Base-by-base conservation (phyloP, 2,329 filamentous ascomycete genomes). In the Aspergillus hortae region DNA sequence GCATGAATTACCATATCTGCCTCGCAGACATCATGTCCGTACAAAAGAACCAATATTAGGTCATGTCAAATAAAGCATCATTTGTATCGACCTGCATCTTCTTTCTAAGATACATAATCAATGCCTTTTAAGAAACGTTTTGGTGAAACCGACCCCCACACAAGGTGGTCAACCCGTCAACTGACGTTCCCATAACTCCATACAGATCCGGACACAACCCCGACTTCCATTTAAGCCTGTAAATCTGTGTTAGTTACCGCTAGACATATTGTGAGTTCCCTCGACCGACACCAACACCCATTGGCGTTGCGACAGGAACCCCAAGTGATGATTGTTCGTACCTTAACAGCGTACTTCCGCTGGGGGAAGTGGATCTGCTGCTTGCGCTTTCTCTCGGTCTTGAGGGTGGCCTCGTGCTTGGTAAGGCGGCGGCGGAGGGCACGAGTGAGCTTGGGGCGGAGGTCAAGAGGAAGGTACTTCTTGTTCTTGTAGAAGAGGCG, bases 401-500 rank as follows among this genome's bases (percentile, higher is more conserved):
- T 81, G 76, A 86, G 83, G 69, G 85, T 83, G 70, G 88, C 86
- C 80, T 99, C 92, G 84, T 95, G 85, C 77, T 90, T 87, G 73
- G 88, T 92, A 80, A 99, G 84, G 74, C 90, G 85, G 83, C 95
- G 90, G 74, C 94, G 91, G 81, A 97, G 95, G 75, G 92, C 94
- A 72, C 94, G 92, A 75, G 94, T 99, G 83, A 94, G 87, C 89
- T 97, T 97, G 75, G 91, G 80, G 79, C 94, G 90, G 82, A 99
- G 92, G 79, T 99, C 95, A 76, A 99, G 90, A 63, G 94, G 94
- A 62, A 91, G 81, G 86, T 96, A 96, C 85, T 96, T 97, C 90
- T 97, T 97, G 87, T 88, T 89, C 86, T 96, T 95, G 87, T 99
- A 99, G 89, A 97, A 97, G 67, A 97, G 84, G 71, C 92, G 91